phyloP scores from a whole-genome alignment of 805 yeast genomes.

The Komagataella kurtzmanii region DNA sequence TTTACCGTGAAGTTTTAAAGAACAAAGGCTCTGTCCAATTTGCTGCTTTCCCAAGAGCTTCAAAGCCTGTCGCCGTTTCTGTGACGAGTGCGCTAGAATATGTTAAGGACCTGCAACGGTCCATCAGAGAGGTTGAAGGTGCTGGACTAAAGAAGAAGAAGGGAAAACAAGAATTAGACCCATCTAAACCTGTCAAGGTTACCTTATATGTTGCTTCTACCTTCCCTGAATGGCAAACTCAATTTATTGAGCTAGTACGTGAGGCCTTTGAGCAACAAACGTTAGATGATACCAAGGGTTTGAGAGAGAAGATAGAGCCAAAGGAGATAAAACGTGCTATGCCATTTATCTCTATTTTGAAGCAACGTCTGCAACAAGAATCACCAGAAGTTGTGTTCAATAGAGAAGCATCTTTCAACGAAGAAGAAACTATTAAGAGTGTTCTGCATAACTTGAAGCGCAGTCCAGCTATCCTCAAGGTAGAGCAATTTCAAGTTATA shows the following conservation, averaged over 20 bases:
- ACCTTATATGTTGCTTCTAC: slow-evolving; percentile 62
- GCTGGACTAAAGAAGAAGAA: slow-evolving; percentile 76
- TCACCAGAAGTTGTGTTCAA: slow-evolving; percentile 72
- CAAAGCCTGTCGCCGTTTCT: slow-evolving; percentile 48
- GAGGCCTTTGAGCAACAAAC: slow-evolving; percentile 54
- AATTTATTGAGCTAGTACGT: slow-evolving; percentile 55
- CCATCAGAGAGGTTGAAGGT: slow-evolving; percentile 90
- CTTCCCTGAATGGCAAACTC: slow-evolving; percentile 64
- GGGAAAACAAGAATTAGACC: slow-evolving; percentile 65
- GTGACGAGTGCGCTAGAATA: slow-evolving; percentile 62
- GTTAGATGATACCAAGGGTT: slow-evolving; percentile 48
- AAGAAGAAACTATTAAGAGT: slow-evolving; percentile 47
- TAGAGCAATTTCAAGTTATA: slow-evolving; percentile 46
- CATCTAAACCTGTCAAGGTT: slow-evolving; percentile 57
- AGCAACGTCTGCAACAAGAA: slow-evolving; percentile 64
- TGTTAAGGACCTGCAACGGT: slow-evolving; percentile 64
- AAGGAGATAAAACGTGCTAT: slow-evolving; percentile 95
- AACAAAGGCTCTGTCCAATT: slow-evolving; percentile 55
- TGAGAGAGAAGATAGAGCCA: slow-evolving; percentile 53
- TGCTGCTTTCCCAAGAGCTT: slow-evolving; percentile 71
- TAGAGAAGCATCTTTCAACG: slow-evolving; percentile 78
- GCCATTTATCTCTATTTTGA: slow-evolving; percentile 87
- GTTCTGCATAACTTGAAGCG: slow-evolving; percentile 43
- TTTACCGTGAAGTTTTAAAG: slow-evolving; percentile 72
- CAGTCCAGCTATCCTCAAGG: slow-evolving; percentile 46